Evolutionary conservation across 2,329 filamentous ascomycete genomes (phyloP), one percentile per base, ranked within the genome.

Genomic region (Fusarium denticulatum): DNA sequence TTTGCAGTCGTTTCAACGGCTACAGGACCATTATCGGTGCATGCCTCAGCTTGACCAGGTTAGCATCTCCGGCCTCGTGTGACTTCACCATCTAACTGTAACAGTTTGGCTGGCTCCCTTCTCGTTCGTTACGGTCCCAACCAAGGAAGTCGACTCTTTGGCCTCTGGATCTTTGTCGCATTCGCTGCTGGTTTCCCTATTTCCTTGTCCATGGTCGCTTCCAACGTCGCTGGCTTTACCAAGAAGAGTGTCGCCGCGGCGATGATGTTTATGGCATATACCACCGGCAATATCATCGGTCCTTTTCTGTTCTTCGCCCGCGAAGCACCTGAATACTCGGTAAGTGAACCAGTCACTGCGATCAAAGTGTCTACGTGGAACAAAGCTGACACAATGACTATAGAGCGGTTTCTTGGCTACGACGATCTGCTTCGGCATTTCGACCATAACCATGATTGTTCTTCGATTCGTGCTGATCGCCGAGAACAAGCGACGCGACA

Each of bases 261-360:
- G 1, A 77, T 77, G 75, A 73, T 77, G 75, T 76, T 77, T 5
- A 73, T 76, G 61, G 66, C 73, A 5, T 77, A 77, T 16, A 75
- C 74, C 0, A 39, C 46, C 6, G 74, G 74, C 0, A 76, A 76
- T 6, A 76, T 76, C 3, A 70, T 76, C 10, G 75, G 74, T 0
- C 75, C 75, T 11, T 77, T 77, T n/a, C 46, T 77, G 0, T 77
- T 77, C 47, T 77, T 77, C 3, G 40, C 75, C 7, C 47, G 50
- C 0, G 75, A 77, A 42, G 73, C 75, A 2, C 71, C 75, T 7
- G 68, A 49, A 5, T 77, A 77, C 13, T 42, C 67, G 16, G 73
- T 77, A 57, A 64, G 75, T 76, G 13, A 13, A 8, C 26, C 13
- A 20, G 8, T 22, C 15, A 9, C 5, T 9, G 6, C 13, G 4